Percentiles rank a stretch among this genome's conserved stretches.
Conservation (phyloP, 345 rosid genomes). For the Acer negundo region DNA sequence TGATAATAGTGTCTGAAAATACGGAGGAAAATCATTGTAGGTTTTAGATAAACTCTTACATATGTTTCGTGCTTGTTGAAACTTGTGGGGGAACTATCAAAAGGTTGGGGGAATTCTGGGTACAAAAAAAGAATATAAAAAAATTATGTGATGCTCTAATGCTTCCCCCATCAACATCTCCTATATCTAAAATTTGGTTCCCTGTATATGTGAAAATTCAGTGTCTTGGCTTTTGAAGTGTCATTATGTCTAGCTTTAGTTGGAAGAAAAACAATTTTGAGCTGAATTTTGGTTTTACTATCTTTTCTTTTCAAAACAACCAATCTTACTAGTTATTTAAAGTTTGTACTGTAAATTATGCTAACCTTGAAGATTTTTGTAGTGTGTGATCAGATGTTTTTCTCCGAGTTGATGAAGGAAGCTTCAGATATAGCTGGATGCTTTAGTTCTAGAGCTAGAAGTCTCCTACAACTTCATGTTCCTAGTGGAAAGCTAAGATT, state of each 20-base stretch:
- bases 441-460: conserved; percentile 75
- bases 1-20: neutral
- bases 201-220: neutral
- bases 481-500: conserved; percentile 74
- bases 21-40: neutral
- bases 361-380: conserved; percentile 25
- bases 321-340: conserved; percentile 3
- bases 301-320: neutral
- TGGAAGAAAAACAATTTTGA: neutral
- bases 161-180: neutral
- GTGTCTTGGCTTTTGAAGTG: neutral
- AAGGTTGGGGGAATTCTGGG: neutral
- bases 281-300: neutral
- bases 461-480: conserved; percentile 78
- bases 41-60: neutral
- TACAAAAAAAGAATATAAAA: neutral
- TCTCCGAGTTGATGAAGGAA: conserved; percentile 81
- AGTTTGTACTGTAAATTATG: neutral
- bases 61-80: neutral
- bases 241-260: neutral
- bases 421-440: conserved; percentile 80
- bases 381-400: conserved; percentile 89
- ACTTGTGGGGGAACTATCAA: neutral
- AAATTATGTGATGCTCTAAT: neutral
- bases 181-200: neutral